phyloP scores from a whole-genome alignment of 1,284 basidiomycete species.

The Leccinum griseonigrum region DNA sequence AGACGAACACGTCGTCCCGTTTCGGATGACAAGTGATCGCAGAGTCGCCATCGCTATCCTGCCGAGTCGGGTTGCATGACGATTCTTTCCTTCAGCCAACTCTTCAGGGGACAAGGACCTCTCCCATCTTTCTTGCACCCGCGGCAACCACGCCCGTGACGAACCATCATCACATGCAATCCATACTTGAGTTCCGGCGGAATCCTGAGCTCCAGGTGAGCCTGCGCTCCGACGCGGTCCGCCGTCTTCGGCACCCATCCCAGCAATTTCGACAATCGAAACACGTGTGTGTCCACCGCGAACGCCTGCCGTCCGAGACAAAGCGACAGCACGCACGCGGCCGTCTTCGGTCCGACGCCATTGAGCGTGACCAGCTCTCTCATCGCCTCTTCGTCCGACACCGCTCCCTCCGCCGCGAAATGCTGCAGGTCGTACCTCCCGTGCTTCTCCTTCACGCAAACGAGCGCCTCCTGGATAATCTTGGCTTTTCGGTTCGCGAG shows the following conservation, averaged over 20 bases:
- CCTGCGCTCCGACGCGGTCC: slow-evolving; percentile 65
- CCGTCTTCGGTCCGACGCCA: slow-evolving; percentile 80
- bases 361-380: slow-evolving; percentile 70
- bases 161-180: slow-evolving; percentile 70
- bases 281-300: slow-evolving; percentile 78
- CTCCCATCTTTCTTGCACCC: slow-evolving; percentile 45
- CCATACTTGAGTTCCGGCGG: slow-evolving; percentile 69
- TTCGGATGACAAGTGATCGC: slow-evolving; percentile 17
- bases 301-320: slow-evolving; percentile 71
- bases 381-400: slow-evolving; percentile 64
- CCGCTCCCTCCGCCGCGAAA: slow-evolving; percentile 37
- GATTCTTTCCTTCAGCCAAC: slow-evolving; percentile 22
- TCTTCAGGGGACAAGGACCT: slow-evolving; percentile 29
- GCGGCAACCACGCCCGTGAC: slow-evolving; percentile 56
- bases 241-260: slow-evolving; percentile 69
- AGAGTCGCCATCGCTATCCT: neutral
- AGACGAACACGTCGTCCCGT: neutral
- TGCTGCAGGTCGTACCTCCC: slow-evolving; percentile 57
- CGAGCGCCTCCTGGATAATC: slow-evolving; percentile 61
- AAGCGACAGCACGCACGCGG: slow-evolving; percentile 73
- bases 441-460: slow-evolving; percentile 50
- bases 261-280: slow-evolving; percentile 60
- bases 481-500: slow-evolving; percentile 73
- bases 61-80: neutral
- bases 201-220: slow-evolving; percentile 66